A percentile compares a stretch with the other conserved stretches of the same genome.
These are phyloP conservation scores for Phytophthora podocarpi DNA, from an alignment of 352 stramenopile genomes.

Conservation along the genomic window DNA sequence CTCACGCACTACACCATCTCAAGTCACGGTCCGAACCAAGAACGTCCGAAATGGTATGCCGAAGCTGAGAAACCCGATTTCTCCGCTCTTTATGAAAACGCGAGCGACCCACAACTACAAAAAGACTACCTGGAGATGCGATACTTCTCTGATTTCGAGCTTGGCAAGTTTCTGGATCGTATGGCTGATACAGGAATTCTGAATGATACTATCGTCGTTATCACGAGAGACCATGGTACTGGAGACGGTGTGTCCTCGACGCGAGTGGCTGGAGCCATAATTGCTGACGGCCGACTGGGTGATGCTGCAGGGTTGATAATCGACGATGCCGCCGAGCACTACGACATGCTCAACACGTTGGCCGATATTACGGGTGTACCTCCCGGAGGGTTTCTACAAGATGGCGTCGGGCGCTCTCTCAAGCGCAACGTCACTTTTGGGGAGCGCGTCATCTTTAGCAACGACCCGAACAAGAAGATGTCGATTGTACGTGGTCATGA, in stretches of 20 bases:
- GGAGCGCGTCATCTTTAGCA: constrained; percentile 45
- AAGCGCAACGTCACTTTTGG: constrained; percentile 36
- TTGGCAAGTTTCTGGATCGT: constrained; percentile 53
- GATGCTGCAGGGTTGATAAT: constrained; percentile 38
- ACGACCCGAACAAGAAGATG: constrained; percentile 51
- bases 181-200: constrained; percentile 44
- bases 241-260: too few species aligned
- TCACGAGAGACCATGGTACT: constrained; percentile 54
- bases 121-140: constrained; percentile 59
- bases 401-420: constrained; percentile 55
- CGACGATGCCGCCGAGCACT: constrained; percentile 45
- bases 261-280: constrained; percentile 41
- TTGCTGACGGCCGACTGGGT: constrained; percentile 40
- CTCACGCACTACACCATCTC: constrained; percentile 45
- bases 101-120: too few species aligned
- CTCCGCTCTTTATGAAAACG: too few species aligned
- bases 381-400: constrained; percentile 50
- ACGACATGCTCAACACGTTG: constrained; percentile 63
- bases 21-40: too few species aligned
- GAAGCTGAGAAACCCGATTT: too few species aligned
- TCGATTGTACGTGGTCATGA: constrained; percentile 38
- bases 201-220: constrained; percentile 58
- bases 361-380: constrained; percentile 59
- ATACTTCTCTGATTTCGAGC: constrained; percentile 53
- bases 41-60: too few species aligned